Evolutionary conservation across 495 filamentous ascomycete genomes (phyloP), one percentile per base, ranked within the genome.

Genomic region (Aspergillus affinis): DNA sequence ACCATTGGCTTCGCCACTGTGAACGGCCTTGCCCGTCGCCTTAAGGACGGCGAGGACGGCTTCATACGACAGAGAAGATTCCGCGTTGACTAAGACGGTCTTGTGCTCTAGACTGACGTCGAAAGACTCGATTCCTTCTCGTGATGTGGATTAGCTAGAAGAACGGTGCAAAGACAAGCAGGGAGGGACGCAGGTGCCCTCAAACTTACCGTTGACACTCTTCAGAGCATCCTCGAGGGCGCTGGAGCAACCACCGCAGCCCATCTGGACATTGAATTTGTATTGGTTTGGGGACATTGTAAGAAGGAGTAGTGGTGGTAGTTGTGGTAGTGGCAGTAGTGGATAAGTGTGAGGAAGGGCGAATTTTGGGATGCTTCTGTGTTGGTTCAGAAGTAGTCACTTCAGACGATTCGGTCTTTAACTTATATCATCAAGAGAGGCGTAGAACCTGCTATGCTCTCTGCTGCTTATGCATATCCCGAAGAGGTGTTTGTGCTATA

Each of bases 181-280:
- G 13, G 13, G 44, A 46, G 44, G 44, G 2, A 46, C 2, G 44
- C 5, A 3, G 44, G 44, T 46, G 13, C 23, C 23, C 23, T 26
- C 23, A 26, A 46, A 46, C 44, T 46, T 5, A 46, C 48, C 48
- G 12, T 51, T 20, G 48, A 51, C n/a, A 20, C 29, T 20, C 21
- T 53, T 53, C 18, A 53, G 21, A 30, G 50, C 50, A 53, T 53
- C 50, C 9, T 27, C 18, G 26, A 53, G n/a, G 21, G 50, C 50
- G 27, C 12, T 29, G 50, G 50, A 21, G 50, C 50, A 53, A 20
- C 50, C 50, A 27, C 50, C 50, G 50, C 50, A 53, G 50, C 50
- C 50, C 50, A 53, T 53, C n/a, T 53, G 50, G 50, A 53, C 50
- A 26, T 26, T 23, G 50, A 53, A 53, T 9, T 53, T 53, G 50